Conservation (phyloP, 768 basidiomycete genomes). For the Lactarius trivialis region DNA sequence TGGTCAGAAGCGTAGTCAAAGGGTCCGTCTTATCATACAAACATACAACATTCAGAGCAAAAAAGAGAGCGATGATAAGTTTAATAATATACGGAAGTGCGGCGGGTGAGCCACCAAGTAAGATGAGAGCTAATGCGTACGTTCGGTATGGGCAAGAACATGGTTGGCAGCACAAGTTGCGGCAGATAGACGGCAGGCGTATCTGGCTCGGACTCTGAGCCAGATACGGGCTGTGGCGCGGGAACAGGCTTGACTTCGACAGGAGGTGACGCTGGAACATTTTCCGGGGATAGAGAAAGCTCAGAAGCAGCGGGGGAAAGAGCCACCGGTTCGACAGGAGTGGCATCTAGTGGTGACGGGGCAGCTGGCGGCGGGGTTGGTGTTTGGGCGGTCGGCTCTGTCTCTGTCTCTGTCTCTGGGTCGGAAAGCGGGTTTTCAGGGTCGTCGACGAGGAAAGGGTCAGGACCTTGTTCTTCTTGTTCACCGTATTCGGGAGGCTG, state of each 20-base stretch:
- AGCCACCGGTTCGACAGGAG: slow-evolving; percentile 40
- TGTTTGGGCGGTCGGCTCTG: slow-evolving; percentile 6
- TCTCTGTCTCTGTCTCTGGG: slow-evolving; percentile 7
- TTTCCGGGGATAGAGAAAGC: slow-evolving; percentile 23
- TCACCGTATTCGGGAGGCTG: background rate
- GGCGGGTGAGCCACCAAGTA: slow-evolving; percentile 55
- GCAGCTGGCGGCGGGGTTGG: slow-evolving; percentile 20
- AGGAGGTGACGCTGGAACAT: slow-evolving; percentile 26
- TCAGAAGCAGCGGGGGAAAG: slow-evolving; percentile 23
- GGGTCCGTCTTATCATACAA: slow-evolving; percentile 61
- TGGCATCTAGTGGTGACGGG: slow-evolving; percentile 32
- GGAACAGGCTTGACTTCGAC: slow-evolving; percentile 53
- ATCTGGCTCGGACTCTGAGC: slow-evolving; percentile 42
- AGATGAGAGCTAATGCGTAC: slow-evolving; percentile 61
- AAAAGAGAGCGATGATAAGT: slow-evolving; percentile 8
- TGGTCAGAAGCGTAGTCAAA: slow-evolving; percentile 70
- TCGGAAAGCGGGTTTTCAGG: slow-evolving; percentile 35
- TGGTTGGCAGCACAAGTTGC: slow-evolving; percentile 60
- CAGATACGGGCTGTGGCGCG: slow-evolving; percentile 29
- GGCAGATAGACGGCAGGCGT: slow-evolving; percentile 59
- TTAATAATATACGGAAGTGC: slow-evolving; percentile 34
- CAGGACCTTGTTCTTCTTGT: slow-evolving; percentile 28
- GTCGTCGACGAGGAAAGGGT: slow-evolving; percentile 60
- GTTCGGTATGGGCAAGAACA: slow-evolving; percentile 88
- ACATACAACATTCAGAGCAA: slow-evolving; percentile 19